These are phyloP conservation scores for Cladosporium sp. DNA, from an alignment of 2,329 filamentous ascomycete genomes.

Conservation along the genomic window DNA sequence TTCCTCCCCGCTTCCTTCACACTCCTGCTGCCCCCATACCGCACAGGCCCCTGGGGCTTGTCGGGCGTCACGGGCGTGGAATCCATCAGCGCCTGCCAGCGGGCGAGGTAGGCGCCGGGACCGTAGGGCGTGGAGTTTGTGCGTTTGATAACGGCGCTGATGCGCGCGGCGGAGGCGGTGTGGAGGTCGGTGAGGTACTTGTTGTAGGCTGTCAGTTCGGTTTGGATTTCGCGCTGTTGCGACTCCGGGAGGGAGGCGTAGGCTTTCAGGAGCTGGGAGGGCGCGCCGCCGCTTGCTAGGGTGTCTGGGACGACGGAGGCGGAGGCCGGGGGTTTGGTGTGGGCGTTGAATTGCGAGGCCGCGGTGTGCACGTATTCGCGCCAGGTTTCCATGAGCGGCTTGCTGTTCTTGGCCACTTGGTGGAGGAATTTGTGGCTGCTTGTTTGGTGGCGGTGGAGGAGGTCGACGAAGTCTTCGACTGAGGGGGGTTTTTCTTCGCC, in stretches of 20 bases:
- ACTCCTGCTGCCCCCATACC: conserved; percentile 35
- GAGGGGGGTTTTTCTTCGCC: conserved; percentile 42
- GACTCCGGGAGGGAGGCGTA: conserved; percentile 45
- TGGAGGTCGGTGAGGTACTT: conserved; percentile 55
- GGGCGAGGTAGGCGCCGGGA: conserved; percentile 66
- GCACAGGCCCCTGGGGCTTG: conserved; percentile 46
- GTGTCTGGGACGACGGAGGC: conserved; percentile 21
- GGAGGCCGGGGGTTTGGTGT: conserved; percentile 22
- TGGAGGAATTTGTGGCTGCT: conserved; percentile 67
- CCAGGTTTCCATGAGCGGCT: conserved; percentile 59
- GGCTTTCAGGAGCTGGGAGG: conserved; percentile 34
- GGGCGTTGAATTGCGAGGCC: conserved; percentile 50
- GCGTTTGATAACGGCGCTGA: conserved; percentile 52
- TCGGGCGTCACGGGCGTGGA: conserved; percentile 63
- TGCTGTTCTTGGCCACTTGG: conserved; percentile 62
- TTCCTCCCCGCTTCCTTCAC: conserved; percentile 34
- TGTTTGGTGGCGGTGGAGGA: conserved; percentile 60
- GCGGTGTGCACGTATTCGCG: conserved; percentile 56
- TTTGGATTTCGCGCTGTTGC: conserved; percentile 44
- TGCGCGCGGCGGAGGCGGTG: conserved; percentile 48
- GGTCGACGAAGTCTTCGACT: conserved; percentile 66
- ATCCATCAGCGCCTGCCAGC: conserved; percentile 69
- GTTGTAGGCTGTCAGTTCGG: conserved; percentile 56
- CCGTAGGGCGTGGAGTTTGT: conserved; percentile 47
- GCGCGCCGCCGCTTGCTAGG: conserved; percentile 41